Evolutionary conservation across 352 stramenopile species (phyloP).

Genomic region (Thalassiosira livingstoniorum): DNA sequence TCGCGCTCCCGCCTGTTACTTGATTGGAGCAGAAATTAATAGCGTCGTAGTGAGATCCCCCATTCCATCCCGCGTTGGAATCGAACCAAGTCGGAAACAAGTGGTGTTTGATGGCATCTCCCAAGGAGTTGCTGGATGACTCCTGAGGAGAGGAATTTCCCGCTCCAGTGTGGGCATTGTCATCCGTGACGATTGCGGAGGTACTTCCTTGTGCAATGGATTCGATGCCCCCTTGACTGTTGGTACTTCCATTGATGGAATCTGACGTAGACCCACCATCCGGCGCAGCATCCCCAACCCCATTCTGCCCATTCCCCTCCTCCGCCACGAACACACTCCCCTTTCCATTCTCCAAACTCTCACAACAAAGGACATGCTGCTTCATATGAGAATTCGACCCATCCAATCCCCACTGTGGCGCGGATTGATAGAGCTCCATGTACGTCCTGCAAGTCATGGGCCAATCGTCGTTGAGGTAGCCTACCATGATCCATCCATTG

Average conservation of each 20-base stretch:
- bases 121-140: no score
- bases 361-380: constrained; percentile 29
- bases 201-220: no score
- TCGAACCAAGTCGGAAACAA: constrained; percentile 34
- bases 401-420: background rate
- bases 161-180: constrained; percentile 12
- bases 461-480: constrained; percentile 22
- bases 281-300: no score
- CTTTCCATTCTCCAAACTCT: background rate
- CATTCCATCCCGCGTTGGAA: constrained; percentile 45
- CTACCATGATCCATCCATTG: constrained; percentile 41
- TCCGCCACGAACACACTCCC: constrained; percentile 2
- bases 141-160: constrained; percentile 18
- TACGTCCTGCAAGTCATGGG: constrained; percentile 6
- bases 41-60: constrained; percentile 53
- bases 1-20: constrained; percentile 15
- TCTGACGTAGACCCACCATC: no score
- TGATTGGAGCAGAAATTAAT: constrained; percentile 34
- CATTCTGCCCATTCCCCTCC: no score
- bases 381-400: constrained; percentile 16
- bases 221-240: no score
- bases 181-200: background rate
- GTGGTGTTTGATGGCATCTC: no score
- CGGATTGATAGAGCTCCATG: background rate
- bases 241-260: no score